Base-by-base conservation (phyloP, 2,329 filamentous ascomycete genomes). In the Eutypa lata region DNA sequence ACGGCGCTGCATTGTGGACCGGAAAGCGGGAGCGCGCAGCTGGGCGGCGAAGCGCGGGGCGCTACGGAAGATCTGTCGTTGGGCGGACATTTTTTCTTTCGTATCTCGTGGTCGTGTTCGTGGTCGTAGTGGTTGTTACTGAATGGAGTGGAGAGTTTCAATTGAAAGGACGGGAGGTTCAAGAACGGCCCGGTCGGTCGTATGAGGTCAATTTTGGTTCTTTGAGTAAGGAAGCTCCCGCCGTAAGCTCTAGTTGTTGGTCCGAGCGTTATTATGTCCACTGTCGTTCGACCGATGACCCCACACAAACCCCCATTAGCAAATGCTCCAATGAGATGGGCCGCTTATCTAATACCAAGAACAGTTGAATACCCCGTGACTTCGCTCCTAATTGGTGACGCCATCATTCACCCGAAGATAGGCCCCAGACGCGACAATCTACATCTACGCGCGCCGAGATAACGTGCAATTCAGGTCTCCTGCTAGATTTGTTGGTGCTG, bases 1-100 rank as follows among this genome's bases (percentile, higher is more conserved):
- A 65, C 87, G 87, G 73, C 89, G 86, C 79, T 90, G 88, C 64
- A 82, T 63, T 58, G 76, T 72, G 49, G 75, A 75, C 68, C 83
- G 83, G 66, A 77, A 71, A 65, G 78, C 74, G 58, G 79, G 73
- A 59, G 73, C 66, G 67, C 83, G 83, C 63, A 85, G 71, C 73
- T 82, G 83, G 65, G 81, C 76, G 62, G 77, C 72, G 63, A 83
- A 73, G 73, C 86, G 87, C 77, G 85, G 83, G 60, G 82, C 76
- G 57, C 78, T 73, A 68, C 86, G 86, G 68, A 83, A 67, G 61
- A 84, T 69, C 63, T 79, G 77, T 71, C 84, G 83, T 72, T 83
- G 80, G 67, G 82, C 73, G 65, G 86, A 77, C 88, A 91, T 90
- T 53, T 69, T 80, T 63, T 3, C 63, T 65, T 59, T 56, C 18